These are phyloP conservation scores for Yarrowia deformans DNA, from an alignment of 805 yeast species.

Conservation along the genomic window DNA sequence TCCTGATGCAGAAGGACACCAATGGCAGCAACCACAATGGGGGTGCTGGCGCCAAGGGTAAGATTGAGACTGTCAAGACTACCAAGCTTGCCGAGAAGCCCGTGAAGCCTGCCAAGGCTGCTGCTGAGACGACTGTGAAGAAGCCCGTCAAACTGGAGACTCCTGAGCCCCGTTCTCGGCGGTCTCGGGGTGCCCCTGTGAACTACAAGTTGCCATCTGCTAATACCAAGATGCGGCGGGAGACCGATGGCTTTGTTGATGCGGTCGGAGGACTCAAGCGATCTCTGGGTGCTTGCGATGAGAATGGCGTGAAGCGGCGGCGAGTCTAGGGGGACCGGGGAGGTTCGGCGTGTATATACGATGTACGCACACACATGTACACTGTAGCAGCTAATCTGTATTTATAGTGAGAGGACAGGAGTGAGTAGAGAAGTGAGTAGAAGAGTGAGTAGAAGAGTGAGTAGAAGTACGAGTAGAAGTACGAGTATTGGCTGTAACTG, in stretches of 20 bases:
- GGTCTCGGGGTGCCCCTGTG: slow-evolving; percentile 60
- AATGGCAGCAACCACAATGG: slow-evolving; percentile 1
- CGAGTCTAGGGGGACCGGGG: background rate
- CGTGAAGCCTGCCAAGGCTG: slow-evolving; percentile 6
- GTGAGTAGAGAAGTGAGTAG: background rate
- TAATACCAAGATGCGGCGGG: slow-evolving; percentile 72
- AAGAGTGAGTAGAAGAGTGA: background rate
- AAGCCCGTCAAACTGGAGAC: slow-evolving; percentile 12
- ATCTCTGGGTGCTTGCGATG: slow-evolving; percentile 9
- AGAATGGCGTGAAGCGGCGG: slow-evolving; percentile 24
- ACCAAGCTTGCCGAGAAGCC: slow-evolving; percentile 20
- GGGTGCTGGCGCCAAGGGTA: slow-evolving; percentile 7
- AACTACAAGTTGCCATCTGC: slow-evolving; percentile 74
- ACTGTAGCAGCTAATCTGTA: slow-evolving; percentile 14
- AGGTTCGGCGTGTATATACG: background rate
- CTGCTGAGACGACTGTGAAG: background rate
- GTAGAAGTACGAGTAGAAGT: background rate
- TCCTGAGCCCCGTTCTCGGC: slow-evolving; percentile 50
- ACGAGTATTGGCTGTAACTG: too few relatives aligned
- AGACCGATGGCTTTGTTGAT: slow-evolving; percentile 63
- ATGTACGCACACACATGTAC: background rate
- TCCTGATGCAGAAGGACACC: slow-evolving; percentile 27
- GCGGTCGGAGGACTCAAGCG: slow-evolving; percentile 54
- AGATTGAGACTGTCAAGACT: slow-evolving; percentile 1
- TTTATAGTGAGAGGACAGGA: slow-evolving; percentile 2